Percentiles rank a stretch among this genome's conserved stretches.
phyloP scores from a whole-genome alignment of 495 filamentous ascomycete genomes.

The Annulohypoxylon stygium region DNA sequence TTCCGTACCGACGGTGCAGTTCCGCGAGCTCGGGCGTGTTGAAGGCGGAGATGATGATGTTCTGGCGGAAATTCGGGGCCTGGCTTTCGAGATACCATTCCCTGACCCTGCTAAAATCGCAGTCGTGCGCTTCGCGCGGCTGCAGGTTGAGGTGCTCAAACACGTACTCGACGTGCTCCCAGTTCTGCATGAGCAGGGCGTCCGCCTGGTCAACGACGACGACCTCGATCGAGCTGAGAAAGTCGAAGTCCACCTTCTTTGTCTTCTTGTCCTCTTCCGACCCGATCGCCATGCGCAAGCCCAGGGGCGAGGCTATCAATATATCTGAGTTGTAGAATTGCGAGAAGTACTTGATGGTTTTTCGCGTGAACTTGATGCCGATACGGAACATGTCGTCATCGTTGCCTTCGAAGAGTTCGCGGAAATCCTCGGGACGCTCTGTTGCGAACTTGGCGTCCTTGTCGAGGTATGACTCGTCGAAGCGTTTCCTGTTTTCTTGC shows the following conservation, averaged over 20 bases:
- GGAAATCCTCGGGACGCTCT: conserved; percentile 87
- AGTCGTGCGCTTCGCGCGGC: conserved; percentile 89
- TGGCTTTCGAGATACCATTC: conserved; percentile 92
- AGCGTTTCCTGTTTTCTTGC: conserved; percentile 94
- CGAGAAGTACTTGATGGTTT: conserved; percentile 93
- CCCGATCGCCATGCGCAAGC: conserved; percentile 89
- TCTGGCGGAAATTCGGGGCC: conserved; percentile 84
- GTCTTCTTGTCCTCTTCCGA: conserved; percentile 66
- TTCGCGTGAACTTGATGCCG: conserved; percentile 93
- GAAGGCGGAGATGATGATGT: conserved; percentile 81
- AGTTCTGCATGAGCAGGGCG: conserved; percentile 96
- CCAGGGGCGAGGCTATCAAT: conserved; percentile 89
- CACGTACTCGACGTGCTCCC: conserved; percentile 93
- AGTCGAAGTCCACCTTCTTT: conserved; percentile 90
- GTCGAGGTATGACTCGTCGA: conserved; percentile 80
- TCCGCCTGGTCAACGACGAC: conserved; percentile 93
- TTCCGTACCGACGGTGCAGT: conserved; percentile 80
- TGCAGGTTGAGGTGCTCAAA: conserved; percentile 93
- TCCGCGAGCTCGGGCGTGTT: conserved; percentile 90
- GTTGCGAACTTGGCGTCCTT: conserved; percentile 74
- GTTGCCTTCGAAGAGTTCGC: conserved; percentile 90
- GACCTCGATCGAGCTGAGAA: conserved; percentile 91
- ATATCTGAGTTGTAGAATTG: conserved; percentile 97
- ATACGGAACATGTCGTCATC: conserved; percentile 97
- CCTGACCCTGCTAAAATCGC: conserved; percentile 92